Evolutionary conservation across 2,329 filamentous ascomycete species (phyloP), one percentile per base, ranked within the genome.

Genomic region (Dryadomyces sulphureus): DNA sequence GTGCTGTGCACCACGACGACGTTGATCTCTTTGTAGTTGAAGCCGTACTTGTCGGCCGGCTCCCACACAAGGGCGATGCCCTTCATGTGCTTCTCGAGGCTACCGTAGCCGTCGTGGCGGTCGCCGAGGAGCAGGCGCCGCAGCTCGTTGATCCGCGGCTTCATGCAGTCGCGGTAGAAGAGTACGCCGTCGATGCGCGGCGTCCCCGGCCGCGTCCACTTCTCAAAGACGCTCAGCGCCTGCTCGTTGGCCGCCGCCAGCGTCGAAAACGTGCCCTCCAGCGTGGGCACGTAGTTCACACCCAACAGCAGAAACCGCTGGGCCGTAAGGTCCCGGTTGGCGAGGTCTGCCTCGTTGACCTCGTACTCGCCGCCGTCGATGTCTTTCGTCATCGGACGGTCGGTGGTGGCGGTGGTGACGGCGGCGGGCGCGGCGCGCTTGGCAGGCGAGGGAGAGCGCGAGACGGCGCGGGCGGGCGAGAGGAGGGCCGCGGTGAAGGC

Each of bases 21-120:
- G 3, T 53, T 52, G 5, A 67, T 65, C 45, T 53, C 60, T 46
- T 41, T 48, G 5, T 58, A 54, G 38, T 60, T 60, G 4, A 68
- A 67, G 48, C 42, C 36, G n/a, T 49, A 21, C 34, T 46, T 42
- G 0, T 45, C 59, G 3, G 27, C n/a, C 1, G 48, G 49, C 27
- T 12, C 17, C 49, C 51, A 53, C 5, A 25, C 16, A 53, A 14
- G 41, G 38, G 8, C 20, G 12, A 21, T 27, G 16, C 19, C 19
- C 41, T 7, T 25, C 20, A 14, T 4, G 41, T 5, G 11, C 9
- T 41, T 24, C 7, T 35, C 4, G 2, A 4, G 6, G 20, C 11
- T 12, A 8, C 19, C 20, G 3, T 20, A 12, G 16, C 24, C 16
- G 19, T 24, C 21, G 9, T 22, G 9, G 16, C 41, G 17, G 20